These are phyloP conservation scores for Carallia brachiata DNA, from an alignment of 345 rosid genomes.

Conservation along the genomic window DNA sequence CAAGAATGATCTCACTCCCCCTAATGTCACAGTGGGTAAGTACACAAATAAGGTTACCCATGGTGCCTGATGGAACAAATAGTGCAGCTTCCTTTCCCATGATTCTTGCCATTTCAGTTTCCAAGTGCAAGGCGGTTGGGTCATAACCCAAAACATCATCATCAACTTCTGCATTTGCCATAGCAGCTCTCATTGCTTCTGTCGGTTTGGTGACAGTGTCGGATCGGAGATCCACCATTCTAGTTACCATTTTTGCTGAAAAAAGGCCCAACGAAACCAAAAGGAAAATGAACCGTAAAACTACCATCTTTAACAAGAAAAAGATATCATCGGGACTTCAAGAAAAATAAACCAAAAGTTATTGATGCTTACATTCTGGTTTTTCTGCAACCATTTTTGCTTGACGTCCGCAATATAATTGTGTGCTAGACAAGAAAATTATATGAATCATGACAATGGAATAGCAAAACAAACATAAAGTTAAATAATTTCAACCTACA, in stretches of 20 bases:
- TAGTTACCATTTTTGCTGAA: conserved; percentile 54
- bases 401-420: not conserved
- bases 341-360: not conserved
- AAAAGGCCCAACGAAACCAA: conserved; percentile 1
- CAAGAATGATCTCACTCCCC: conserved; percentile 95
- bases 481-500: not conserved
- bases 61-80: conserved; percentile 91
- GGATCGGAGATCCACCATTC: conserved; percentile 83
- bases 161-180: conserved; percentile 89
- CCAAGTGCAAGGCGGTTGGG: conserved; percentile 63
- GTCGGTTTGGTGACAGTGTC: conserved; percentile 93
- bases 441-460: not conserved
- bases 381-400: conserved; percentile 30
- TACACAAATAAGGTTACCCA: conserved; percentile 91
- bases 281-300: not conserved
- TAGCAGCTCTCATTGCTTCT: conserved; percentile 81
- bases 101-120: conserved; percentile 67
- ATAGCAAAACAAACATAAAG: not conserved
- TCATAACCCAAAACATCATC: conserved; percentile 76
- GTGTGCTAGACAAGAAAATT: not conserved
- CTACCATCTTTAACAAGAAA: not conserved
- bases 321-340: not conserved
- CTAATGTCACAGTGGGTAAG: conserved; percentile 82
- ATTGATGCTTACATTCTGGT: conserved; percentile 17
- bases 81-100: conserved; percentile 85